Evolutionary conservation across 495 filamentous ascomycete species (phyloP).

Genomic region (Aspergillus cristatus): DNA sequence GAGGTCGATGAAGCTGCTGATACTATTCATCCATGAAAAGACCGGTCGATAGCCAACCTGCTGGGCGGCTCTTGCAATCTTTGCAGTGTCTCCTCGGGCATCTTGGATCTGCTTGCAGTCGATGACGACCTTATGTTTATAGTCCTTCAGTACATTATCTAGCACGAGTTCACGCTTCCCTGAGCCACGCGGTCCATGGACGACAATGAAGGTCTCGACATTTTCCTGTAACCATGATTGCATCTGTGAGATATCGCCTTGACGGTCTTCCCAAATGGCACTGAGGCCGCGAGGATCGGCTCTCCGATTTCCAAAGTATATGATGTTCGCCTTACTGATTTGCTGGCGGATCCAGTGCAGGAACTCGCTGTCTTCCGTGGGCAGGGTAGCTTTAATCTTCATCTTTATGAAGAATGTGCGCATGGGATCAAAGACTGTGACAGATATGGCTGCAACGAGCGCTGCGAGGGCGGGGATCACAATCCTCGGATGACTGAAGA

Average conservation of each 20-base stretch:
- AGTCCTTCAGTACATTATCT: constrained; percentile 69
- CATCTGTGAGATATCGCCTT: constrained; percentile 67
- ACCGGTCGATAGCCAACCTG: constrained; percentile 89
- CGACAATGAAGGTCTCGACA: constrained; percentile 84
- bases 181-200: constrained; percentile 85
- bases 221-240: constrained; percentile 82
- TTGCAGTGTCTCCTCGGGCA: constrained; percentile 80
- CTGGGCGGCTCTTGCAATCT: constrained; percentile 68
- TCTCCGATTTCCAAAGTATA: constrained; percentile 45
- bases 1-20: constrained; percentile 84
- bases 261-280: constrained; percentile 83
- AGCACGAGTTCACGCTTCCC: constrained; percentile 84
- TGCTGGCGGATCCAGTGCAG: constrained; percentile 76
- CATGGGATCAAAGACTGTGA: constrained; percentile 87
- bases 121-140: constrained; percentile 73
- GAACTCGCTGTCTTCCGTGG: constrained; percentile 58
- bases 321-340: constrained; percentile 56
- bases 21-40: constrained; percentile 93
- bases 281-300: constrained; percentile 60
- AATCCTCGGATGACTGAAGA: constrained; percentile 79
- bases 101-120: constrained; percentile 94
- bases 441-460: constrained; percentile 70
- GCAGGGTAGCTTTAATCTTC: constrained; percentile 70
- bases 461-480: constrained; percentile 77
- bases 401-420: constrained; percentile 85